Conservation (phyloP, 176 grass and related monocot species). For the Hyparrhenia diplandra region DNA sequence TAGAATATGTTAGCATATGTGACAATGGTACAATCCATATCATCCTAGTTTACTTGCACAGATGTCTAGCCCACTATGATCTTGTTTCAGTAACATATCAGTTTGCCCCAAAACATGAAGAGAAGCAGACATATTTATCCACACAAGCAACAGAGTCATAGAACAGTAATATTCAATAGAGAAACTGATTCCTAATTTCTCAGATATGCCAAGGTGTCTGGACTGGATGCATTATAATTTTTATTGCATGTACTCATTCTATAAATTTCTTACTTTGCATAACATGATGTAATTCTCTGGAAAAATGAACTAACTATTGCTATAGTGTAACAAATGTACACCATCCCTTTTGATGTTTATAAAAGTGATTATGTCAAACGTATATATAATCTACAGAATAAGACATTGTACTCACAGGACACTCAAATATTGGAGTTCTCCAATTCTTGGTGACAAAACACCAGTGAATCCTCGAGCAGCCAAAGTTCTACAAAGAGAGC, state of each 20-base stretch:
- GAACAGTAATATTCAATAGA: not conserved
- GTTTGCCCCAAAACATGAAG: not conserved
- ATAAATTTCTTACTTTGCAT: not conserved
- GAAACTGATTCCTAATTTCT: not conserved
- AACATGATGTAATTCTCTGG: not conserved
- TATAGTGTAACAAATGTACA: not conserved
- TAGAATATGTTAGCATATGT: not conserved
- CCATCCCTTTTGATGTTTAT: not conserved
- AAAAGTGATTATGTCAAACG: not conserved
- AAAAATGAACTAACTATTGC: not conserved
- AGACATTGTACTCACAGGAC: conserved; percentile 50
- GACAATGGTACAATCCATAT: not conserved
- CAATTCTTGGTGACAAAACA: conserved; percentile 74
- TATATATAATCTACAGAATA: not conserved
- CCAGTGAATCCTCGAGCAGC: conserved; percentile 73
- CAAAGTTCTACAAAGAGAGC: conserved; percentile 54
- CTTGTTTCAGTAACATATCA: not conserved
- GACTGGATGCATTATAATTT: not conserved
- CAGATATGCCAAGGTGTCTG: not conserved
- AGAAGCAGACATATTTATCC: not conserved
- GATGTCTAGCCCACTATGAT: not conserved
- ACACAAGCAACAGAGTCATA: not conserved
- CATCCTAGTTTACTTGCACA: not conserved
- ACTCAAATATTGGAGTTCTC: conserved; percentile 72
- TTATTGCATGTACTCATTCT: not conserved